Conservation (phyloP, 306 rosid genomes). For the Trichosanthes truncata region DNA sequence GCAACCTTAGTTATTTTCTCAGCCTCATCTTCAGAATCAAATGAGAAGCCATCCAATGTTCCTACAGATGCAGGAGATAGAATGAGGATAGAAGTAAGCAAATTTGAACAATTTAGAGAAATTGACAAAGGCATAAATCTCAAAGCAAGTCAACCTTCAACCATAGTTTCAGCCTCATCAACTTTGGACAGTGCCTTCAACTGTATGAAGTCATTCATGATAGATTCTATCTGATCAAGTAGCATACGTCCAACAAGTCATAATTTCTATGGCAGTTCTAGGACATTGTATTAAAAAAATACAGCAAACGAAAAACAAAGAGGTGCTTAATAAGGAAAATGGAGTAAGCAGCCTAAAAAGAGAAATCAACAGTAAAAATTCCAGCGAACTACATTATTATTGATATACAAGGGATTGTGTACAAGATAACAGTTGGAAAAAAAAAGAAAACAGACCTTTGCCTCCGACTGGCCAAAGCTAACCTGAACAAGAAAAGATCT, state of each 20-base stretch:
- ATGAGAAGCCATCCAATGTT: conserved; percentile 86
- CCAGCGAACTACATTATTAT: not conserved
- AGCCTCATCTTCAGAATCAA: conserved; percentile 89
- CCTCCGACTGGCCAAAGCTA: conserved; percentile 91
- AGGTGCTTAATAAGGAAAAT: not conserved
- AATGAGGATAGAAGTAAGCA: not conserved
- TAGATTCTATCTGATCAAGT: conserved; percentile 71
- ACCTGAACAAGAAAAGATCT: conserved; percentile 48
- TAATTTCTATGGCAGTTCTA: not conserved
- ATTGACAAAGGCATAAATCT: conserved; percentile 9
- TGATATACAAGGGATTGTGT: too few species aligned
- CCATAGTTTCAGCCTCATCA: conserved; percentile 93
- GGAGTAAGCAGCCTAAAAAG: not conserved
- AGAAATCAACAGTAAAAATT: not conserved
- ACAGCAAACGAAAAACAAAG: not conserved
- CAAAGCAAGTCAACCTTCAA: conserved; percentile 58
- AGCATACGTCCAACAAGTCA: conserved; percentile 10
- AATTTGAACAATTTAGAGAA: not conserved
- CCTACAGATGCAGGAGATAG: conserved; percentile 40
- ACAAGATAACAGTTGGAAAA: too few species aligned
- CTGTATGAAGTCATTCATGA: conserved; percentile 95
- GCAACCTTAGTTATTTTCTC: conserved; percentile 46
- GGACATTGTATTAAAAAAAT: not conserved
- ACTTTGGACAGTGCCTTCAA: conserved; percentile 68
- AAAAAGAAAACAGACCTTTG: conserved; percentile 52